Base-by-base conservation (phyloP, 106 monocot genomes). In the Narthecium ossifragum region DNA sequence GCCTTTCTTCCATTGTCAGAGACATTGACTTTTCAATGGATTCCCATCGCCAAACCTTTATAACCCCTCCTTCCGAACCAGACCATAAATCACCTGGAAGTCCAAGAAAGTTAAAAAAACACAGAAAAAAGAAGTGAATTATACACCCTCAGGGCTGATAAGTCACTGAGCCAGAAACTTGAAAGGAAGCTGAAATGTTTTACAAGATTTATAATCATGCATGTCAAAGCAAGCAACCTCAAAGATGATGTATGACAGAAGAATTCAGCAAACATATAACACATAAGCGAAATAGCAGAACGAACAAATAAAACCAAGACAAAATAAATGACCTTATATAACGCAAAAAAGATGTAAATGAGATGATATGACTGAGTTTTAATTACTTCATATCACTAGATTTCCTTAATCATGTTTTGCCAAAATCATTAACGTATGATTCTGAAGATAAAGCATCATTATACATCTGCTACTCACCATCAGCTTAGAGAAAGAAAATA, bases 21-120 rank as follows among this genome's bases (percentile, higher is more conserved):
- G 83, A 86, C 17, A 90, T 83, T 34, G 83, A 72, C 62, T 86
- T 90, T 23, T 83, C 80, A 64, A 96, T 73, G 34, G 80, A 62
- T 66, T 96, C 86, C 83, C 89, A 96, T 53, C 90, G 85, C 94
- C 94, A 96, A 3, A 57, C 90, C 73, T 80, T 90, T 37, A 96
- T 78, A 37, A 66, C 48, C 13, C 94, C 94, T 63, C 78, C 70
- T 75, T 96, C 94, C 40, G 86, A 83, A 54, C 86, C 77, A 23
- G 94, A 73, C 94, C 94, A 96, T 50, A 96, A 40, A 61, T 96
- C 94, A 73, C 94, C 94, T 96, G 80, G 15, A 82, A 43, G 43
- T 17, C 18, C 15, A 17, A 17, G 43, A 43, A 13, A 13, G 18
- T 17, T 17, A 43, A 18, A 18, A 10, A 13, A 43, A 43, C 24